phyloP scores from a whole-genome alignment of 2,329 filamentous ascomycete genomes.

The Fusarium azukiicola region DNA sequence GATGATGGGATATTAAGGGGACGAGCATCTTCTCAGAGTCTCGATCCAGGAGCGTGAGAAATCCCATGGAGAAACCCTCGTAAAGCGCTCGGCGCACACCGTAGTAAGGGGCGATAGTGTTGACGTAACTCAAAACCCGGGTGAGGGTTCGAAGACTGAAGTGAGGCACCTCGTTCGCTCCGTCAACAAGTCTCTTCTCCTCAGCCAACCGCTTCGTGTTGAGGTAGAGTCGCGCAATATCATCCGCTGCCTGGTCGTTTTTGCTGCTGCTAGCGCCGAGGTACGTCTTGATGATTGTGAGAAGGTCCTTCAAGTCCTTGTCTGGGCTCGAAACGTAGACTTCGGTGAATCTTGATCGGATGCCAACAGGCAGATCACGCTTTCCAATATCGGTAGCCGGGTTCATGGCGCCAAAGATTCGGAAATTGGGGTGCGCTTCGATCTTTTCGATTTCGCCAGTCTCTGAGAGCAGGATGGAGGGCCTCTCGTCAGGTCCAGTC shows the following conservation, averaged over 20 bases:
- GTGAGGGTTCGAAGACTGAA: conserved; percentile 98
- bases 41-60: conserved; percentile 92
- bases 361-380: conserved; percentile 92
- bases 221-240: conserved; percentile 93
- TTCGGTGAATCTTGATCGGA: conserved; percentile 96
- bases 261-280: conserved; percentile 86
- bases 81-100: conserved; percentile 92
- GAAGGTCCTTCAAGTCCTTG: conserved; percentile 90
- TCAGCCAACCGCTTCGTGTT: conserved; percentile 91
- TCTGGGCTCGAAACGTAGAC: conserved; percentile 97
- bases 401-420: conserved; percentile 99
- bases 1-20: conserved; percentile 89
- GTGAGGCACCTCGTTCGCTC: conserved; percentile 96
- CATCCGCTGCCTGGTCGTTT: conserved; percentile 87
- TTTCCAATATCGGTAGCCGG: conserved; percentile 99
- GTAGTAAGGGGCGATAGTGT: conserved; percentile 91
- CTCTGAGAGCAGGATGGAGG: conserved; percentile 94
- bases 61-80: conserved; percentile 99
- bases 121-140: conserved; percentile 92
- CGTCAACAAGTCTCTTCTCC: conserved; percentile 93
- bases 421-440: conserved; percentile 93
- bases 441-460: conserved; percentile 96
- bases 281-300: conserved; percentile 94
- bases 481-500: conserved; percentile 84
- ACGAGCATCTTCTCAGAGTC: conserved; percentile 90